Evolutionary conservation across 257 asterid genomes (phyloP), one percentile per base, ranked within the genome.

Genomic region (Marsdenia floribunda): DNA sequence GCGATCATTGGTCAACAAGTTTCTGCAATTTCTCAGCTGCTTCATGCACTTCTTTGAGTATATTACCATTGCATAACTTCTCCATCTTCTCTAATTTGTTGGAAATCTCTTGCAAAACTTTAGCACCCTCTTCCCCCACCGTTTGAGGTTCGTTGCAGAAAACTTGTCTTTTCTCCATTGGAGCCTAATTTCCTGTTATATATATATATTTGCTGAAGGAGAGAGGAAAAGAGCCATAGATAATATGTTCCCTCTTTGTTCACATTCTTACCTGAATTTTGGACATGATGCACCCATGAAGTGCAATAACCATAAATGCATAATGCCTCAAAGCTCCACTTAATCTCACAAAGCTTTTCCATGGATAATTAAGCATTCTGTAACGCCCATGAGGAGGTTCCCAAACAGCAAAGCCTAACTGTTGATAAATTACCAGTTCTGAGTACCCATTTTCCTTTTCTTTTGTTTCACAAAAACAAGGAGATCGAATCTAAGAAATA

Each of bases 371-470:
- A 9, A 75, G 78, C 87, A 49, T 80, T 72, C 47, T 87, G 65
- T 80, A 85, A 16, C 81, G 81, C 2, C 92, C 90, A 24, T 85
- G 88, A 71, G 87, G 87, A 16, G 90, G 92, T 52, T 87, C 92
- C 90, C 90, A 87, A 9, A 73, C 18, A 5, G 92, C 92, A 53
- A 84, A 87, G 46, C 83, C 87, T 22, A 85, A 57, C 92, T 85
- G 83, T 29, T 29, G 33, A 29, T 29, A 4, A 46, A 46, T 6
- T 46, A 46, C 13, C 50, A 46, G 50, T 46, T 46, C 1, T 6
- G 11, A 46, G 50, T 47, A 60, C 19, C 2, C 13, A 10, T 9
- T 19, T 9, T 60, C 8, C n/a, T n/a, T 42, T 38, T 38, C 6
- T 38, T 38, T 38, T 3, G 42, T 38, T 70, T 50, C 37, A 71